These are phyloP conservation scores for Sphaerostilbella broomeana DNA, from an alignment of 2,329 filamentous ascomycete genomes.

Conservation along the genomic window DNA sequence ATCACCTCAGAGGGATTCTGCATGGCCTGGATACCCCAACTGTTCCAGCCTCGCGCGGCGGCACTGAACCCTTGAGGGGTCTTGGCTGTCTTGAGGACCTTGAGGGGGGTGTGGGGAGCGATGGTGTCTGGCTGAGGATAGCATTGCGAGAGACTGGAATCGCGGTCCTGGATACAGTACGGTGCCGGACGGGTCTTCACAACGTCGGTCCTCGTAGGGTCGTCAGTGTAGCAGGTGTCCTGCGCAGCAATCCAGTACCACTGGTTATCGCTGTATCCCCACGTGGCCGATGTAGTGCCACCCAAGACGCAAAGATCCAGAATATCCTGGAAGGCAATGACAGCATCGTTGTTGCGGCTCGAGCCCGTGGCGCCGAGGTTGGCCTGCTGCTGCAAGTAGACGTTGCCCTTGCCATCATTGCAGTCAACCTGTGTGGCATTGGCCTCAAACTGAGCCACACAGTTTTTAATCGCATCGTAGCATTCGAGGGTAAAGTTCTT, in stretches of 20 bases:
- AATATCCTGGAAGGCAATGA: slow-evolving; percentile 6
- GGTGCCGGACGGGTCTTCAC: slow-evolving; percentile 6
- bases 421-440: slow-evolving; percentile 2
- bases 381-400: slow-evolving; percentile 11
- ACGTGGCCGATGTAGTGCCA: slow-evolving; percentile 1
- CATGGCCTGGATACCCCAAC: slow-evolving; percentile 5
- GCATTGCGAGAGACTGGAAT: slow-evolving; percentile 1
- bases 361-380: slow-evolving; percentile 1
- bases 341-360: slow-evolving; percentile 1
- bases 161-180: slow-evolving; percentile 7
- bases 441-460: slow-evolving; percentile 7
- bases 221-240: neutral
- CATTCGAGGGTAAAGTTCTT: slow-evolving; percentile 1
- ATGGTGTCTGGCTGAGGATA: slow-evolving; percentile 3
- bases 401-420: slow-evolving; percentile 1
- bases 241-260: slow-evolving; percentile 7
- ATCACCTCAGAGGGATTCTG: slow-evolving; percentile 3
- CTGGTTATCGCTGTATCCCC: slow-evolving; percentile 7
- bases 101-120: neutral
- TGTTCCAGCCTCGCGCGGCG: slow-evolving; percentile 10
- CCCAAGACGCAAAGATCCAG: slow-evolving; percentile 4
- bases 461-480: slow-evolving; percentile 4
- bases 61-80: slow-evolving; percentile 5
- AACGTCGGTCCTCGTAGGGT: neutral
- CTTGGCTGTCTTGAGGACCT: slow-evolving; percentile 3